phyloP scores from a whole-genome alignment of 2,329 filamentous ascomycete species.

The Calonectria multiphialidica region DNA sequence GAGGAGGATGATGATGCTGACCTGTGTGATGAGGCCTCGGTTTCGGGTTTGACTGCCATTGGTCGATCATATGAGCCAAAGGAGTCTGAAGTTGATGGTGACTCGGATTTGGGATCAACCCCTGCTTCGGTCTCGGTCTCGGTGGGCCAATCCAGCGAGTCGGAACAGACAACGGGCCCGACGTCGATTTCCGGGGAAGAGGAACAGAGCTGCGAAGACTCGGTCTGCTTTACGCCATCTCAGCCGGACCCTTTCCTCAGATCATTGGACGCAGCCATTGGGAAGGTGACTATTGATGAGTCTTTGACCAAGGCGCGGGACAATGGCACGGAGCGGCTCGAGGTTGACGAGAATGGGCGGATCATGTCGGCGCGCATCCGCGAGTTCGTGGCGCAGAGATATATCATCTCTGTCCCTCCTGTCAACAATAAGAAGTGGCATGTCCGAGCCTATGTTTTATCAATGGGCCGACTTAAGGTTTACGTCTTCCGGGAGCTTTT shows the following conservation, averaged over 20 bases:
- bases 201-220: neutral
- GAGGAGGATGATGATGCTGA: neutral
- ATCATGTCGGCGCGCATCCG: slow-evolving; percentile 53
- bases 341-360: slow-evolving; percentile 47
- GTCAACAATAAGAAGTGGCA: slow-evolving; percentile 53
- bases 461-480: slow-evolving; percentile 52
- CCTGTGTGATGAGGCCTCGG: neutral
- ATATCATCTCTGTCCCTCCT: slow-evolving; percentile 48
- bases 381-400: slow-evolving; percentile 53
- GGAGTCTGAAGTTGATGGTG: neutral
- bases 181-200: neutral
- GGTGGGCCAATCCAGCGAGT: neutral
- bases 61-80: neutral
- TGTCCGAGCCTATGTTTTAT: slow-evolving; percentile 50
- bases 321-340: slow-evolving; percentile 31
- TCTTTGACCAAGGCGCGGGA: too few species aligned
- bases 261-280: slow-evolving; percentile 46
- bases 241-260: slow-evolving; percentile 43
- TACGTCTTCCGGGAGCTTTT: slow-evolving; percentile 53
- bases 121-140: neutral
- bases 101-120: neutral
- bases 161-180: neutral
- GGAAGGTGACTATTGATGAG: slow-evolving; percentile 31
- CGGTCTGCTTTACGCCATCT: slow-evolving; percentile 31
- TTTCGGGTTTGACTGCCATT: neutral